A percentile compares a stretch with the other conserved stretches of the same genome.
Evolutionary conservation across 257 asterid species (phyloP).

Genomic region (Dorcoceras hygrometricum): DNA sequence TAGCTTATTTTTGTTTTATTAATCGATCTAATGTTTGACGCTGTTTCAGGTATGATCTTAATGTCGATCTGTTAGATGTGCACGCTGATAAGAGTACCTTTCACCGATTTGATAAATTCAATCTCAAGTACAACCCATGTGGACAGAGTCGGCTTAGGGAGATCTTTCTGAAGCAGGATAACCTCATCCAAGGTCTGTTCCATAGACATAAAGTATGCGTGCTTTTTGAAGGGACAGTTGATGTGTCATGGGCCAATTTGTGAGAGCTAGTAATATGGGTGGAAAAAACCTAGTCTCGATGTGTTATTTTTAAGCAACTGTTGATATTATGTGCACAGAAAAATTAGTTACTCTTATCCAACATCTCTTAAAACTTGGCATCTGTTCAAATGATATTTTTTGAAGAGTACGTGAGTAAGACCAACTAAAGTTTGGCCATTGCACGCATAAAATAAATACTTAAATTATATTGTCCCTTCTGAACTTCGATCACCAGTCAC

Average conservation of each 20-base stretch:
- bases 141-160: slow-evolving; percentile 94
- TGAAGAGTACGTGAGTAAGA: slow-evolving; percentile 5
- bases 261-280: slow-evolving; percentile 5
- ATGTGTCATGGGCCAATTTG: slow-evolving; percentile 14
- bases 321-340: neutral
- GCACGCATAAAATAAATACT: neutral
- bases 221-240: slow-evolving; percentile 4
- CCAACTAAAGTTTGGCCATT: neutral
- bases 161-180: slow-evolving; percentile 88
- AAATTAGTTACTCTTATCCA: neutral
- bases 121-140: slow-evolving; percentile 94
- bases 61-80: slow-evolving; percentile 85
- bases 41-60: slow-evolving; percentile 76
- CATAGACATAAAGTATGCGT: slow-evolving; percentile 13
- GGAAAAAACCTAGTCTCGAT: neutral
- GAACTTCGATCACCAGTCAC: slow-evolving; percentile 1
- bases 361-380: neutral
- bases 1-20: neutral
- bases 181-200: slow-evolving; percentile 80
- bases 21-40: slow-evolving; percentile 12
- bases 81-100: slow-evolving; percentile 98
- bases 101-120: slow-evolving; percentile 93
- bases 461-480: neutral
- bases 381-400: slow-evolving; percentile 19
- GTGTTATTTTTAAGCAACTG: neutral